Evolutionary conservation across 441 rosid species (phyloP), one percentile per base, ranked within the genome.

Genomic region (Croton laevigatus): DNA sequence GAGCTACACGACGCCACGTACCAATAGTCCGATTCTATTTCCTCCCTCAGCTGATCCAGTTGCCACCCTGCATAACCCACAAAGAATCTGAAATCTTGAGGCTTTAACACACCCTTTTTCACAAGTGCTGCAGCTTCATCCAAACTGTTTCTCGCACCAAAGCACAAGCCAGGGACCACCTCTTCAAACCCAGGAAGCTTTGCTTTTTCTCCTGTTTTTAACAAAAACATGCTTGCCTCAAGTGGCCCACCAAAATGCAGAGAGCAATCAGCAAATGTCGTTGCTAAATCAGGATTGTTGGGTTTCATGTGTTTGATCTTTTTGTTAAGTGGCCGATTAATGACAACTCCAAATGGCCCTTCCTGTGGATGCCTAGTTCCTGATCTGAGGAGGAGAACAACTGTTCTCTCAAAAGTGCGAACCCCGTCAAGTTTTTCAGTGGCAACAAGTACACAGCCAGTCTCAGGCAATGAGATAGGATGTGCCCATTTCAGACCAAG

Each of bases 11-110:
- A 87, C 54, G 97, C 97, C 2, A 90, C 91, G 53, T 83, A 78
- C 98, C 98, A 94, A 53, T 81, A 90, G 75, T 87, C 84, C 12
- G 85, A 90, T 71, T 90, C 89, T 1, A 90, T 91, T 83, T 94
- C 98, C 80, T 87, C 94, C 74, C 84, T 89, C 79, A 91, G 75
- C 70, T 91, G 98, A 80, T 89, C 97, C 59, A 85, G 85, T 76
- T 90, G 95, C 97, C 98, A 94, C 34, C 97, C 97, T 0, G 97
- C 90, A 38, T 91, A 90, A 61, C 98, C 98, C 57, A 81, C 87
- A 74, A 94, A 94, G 85, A 91, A 91, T 73, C 91, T 84, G 69
- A 91, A 91, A 75, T 90, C 97, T 49, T 88, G 91, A 68, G 94
- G 92, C 79, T 89, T 91, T 55, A 88, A 80, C 57, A 85, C 45